A percentile compares a stretch with the other conserved stretches of the same genome.
Conservation (phyloP, 805 yeast species). For the Yamadazyma sp. region DNA sequence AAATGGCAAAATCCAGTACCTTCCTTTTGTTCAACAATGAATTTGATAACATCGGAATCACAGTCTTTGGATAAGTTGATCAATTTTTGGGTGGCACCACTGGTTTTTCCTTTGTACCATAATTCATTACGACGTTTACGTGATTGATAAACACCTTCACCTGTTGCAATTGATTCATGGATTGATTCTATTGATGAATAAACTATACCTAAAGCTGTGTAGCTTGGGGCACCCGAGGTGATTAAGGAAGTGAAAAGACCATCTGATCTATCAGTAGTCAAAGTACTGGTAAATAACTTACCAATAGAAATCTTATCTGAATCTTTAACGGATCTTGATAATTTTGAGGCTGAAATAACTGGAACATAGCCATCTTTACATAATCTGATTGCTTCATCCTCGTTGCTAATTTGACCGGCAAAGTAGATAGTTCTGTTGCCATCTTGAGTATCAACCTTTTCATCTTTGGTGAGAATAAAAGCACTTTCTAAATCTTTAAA, state of each 20-base stretch:
- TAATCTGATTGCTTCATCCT: conserved; percentile 24
- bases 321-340: conserved; percentile 19
- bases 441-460: conserved; percentile 18
- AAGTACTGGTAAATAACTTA: conserved; percentile 45
- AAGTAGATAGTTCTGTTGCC: conserved; percentile 32
- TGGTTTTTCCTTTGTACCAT: conserved; percentile 94
- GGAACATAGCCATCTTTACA: conserved; percentile 30
- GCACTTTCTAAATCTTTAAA: conserved; percentile 9
- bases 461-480: conserved; percentile 18
- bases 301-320: conserved; percentile 33
- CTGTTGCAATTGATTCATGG: conserved; percentile 72
- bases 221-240: conserved; percentile 57
- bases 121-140: conserved; percentile 74
- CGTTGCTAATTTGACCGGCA: conserved; percentile 13
- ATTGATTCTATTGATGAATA: conserved; percentile 85
- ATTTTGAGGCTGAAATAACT: conserved; percentile 21
- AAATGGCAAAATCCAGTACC: conserved; percentile 94
- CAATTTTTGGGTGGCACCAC: conserved; percentile 91
- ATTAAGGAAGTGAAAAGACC: conserved; percentile 85
- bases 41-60: conserved; percentile 87
- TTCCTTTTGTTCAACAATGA: conserved; percentile 71
- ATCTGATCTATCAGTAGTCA: conserved; percentile 82
- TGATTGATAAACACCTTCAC: conserved; percentile 90
- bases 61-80: conserved; percentile 74
- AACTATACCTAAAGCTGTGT: conserved; percentile 71